Conservation (phyloP, 441 rosid genomes). For the Erodium chrysanthum region DNA sequence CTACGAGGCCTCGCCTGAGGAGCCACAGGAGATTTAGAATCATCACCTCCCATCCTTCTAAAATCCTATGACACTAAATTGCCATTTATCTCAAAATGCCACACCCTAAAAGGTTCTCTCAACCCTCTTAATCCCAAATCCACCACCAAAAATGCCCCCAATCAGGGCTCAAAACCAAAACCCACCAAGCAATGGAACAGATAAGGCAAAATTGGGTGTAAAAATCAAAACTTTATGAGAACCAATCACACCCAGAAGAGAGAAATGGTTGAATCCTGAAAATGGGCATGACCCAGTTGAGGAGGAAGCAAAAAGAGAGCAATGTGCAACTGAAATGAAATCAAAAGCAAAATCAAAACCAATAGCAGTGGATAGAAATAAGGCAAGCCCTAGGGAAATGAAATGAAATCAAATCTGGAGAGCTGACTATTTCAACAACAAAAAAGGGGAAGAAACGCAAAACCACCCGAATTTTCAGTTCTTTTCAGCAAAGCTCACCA, state of each 20-base stretch:
- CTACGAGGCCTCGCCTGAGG: neutral
- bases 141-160: neutral
- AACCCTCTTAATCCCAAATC: neutral
- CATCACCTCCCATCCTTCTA: neutral
- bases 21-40: neutral
- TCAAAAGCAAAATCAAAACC: too few species aligned
- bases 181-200: neutral
- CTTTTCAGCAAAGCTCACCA: slow-evolving; percentile 18
- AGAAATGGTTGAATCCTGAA: slow-evolving; percentile 5
- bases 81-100: neutral
- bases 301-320: neutral
- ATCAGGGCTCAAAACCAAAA: neutral
- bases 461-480: slow-evolving; percentile 11
- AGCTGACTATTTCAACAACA: neutral
- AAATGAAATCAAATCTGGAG: slow-evolving; percentile 8
- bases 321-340: neutral
- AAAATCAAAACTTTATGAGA: neutral
- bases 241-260: neutral
- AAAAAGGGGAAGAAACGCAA: slow-evolving; percentile 6
- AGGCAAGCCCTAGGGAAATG: neutral
- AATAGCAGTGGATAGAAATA: neutral
- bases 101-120: neutral
- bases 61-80: neutral
- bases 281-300: slow-evolving; percentile 19
- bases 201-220: neutral